A percentile compares a stretch with the other conserved stretches of the same genome.
phyloP scores from a whole-genome alignment of 1,139 yeast species.

The Yamadazyma epiphylla region DNA sequence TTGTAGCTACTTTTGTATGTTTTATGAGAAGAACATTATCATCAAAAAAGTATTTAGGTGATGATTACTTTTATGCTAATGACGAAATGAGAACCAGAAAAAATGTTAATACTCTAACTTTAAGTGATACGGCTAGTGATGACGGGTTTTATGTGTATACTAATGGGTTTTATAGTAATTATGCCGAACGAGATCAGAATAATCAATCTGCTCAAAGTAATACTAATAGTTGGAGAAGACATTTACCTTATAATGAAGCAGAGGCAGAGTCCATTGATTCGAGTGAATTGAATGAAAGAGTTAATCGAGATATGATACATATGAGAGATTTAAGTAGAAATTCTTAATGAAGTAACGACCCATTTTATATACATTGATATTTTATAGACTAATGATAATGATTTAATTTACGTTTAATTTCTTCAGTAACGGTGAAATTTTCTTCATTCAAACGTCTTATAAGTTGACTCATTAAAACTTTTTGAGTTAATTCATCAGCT shows the following conservation, averaged over 20 bases:
- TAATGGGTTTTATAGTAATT: conserved; percentile 34
- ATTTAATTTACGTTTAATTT: too few species aligned
- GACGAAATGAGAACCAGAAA: conserved; percentile 36
- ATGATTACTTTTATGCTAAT: conserved; percentile 23
- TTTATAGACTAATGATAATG: too few species aligned
- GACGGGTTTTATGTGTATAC: conserved; percentile 46
- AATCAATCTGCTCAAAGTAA: conserved; percentile 13
- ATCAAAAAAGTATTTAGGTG: conserved; percentile 35
- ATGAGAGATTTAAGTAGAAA: conserved; percentile 7
- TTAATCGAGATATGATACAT: conserved; percentile 9
- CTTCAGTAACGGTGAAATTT: conserved; percentile 3
- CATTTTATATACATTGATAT: conserved; percentile 5
- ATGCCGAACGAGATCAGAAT: conserved; percentile 13
- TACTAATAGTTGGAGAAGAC: conserved; percentile 19
- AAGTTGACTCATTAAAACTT: conserved; percentile 5
- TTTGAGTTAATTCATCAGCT: too few species aligned
- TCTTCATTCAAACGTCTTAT: conserved; percentile 4
- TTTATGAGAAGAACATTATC: conserved; percentile 38
- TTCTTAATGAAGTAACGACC: background rate
- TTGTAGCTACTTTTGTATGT: conserved; percentile 36
- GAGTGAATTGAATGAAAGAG: conserved; percentile 8
- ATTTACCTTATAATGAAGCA: conserved; percentile 15
- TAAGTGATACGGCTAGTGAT: conserved; percentile 34
- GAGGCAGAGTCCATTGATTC: conserved; percentile 19
- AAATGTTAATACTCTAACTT: conserved; percentile 14